Evolutionary conservation across 805 yeast genomes (phyloP).

Genomic region (Yarrowia bubula): DNA sequence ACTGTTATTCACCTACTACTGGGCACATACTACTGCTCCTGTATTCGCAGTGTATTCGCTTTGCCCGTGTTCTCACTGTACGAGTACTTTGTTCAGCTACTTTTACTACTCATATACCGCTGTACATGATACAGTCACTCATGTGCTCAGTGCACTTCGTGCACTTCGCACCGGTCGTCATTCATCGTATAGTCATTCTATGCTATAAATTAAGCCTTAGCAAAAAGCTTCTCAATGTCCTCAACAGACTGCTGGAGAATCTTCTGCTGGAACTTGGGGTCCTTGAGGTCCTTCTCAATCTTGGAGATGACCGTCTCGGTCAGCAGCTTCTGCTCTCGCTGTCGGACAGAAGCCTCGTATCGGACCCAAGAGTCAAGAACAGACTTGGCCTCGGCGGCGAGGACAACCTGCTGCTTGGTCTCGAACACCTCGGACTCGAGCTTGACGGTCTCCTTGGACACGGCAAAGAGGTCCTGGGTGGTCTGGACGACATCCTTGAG

Average conservation of each 20-base stretch:
- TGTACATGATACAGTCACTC: background rate
- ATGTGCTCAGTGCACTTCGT: background rate
- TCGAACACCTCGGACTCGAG: conserved; percentile 93
- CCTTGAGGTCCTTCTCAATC: conserved; percentile 78
- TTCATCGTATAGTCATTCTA: conserved; percentile 27
- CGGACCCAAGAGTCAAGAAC: conserved; percentile 99
- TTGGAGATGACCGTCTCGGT: conserved; percentile 81
- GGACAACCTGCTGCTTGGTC: conserved; percentile 84
- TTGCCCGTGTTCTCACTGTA: no score
- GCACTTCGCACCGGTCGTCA: no score
- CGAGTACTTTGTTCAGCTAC: no score
- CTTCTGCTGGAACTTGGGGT: conserved; percentile 90
- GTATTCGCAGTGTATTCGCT: no score
- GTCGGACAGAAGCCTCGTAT: conserved; percentile 95
- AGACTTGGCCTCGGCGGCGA: conserved; percentile 87
- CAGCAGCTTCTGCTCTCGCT: conserved; percentile 90
- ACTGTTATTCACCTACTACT: background rate
- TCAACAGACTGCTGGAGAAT: conserved; percentile 86
- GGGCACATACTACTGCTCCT: no score
- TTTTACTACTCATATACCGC: no score
- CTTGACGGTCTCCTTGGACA: conserved; percentile 95
- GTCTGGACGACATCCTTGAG: conserved; percentile 88
- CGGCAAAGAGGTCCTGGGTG: conserved; percentile 87
- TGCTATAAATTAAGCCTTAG: conserved; percentile 28
- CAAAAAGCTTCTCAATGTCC: conserved; percentile 67